phyloP scores from a whole-genome alignment of 371 early-diverging fungal species.

The Apophysomyces variabilis region DNA sequence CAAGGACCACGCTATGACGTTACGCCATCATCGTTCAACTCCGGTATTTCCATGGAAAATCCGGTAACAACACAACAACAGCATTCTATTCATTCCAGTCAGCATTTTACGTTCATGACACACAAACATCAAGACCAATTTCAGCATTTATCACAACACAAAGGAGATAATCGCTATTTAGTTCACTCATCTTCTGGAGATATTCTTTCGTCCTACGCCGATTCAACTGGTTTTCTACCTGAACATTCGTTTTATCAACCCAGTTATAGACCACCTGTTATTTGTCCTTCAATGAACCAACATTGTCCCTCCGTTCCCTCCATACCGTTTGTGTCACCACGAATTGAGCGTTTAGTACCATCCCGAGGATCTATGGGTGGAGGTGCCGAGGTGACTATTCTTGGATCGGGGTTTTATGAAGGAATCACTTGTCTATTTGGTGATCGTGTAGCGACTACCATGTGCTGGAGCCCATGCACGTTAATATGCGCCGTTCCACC shows the following conservation, averaged over 20 bases:
- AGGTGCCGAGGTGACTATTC: conserved; percentile 73
- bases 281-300: neutral
- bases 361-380: conserved; percentile 75
- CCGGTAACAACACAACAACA: neutral
- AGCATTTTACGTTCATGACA: neutral
- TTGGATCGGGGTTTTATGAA: conserved; percentile 70
- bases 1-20: conserved; percentile 6
- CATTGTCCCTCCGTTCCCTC: neutral
- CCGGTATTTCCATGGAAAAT: neutral
- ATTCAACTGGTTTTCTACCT: neutral
- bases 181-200: no score
- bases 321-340: conserved; percentile 9
- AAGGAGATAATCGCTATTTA: neutral
- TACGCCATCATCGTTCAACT: neutral
- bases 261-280: neutral
- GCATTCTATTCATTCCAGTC: neutral
- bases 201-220: neutral
- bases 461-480: conserved; percentile 62
- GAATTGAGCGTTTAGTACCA: conserved; percentile 58
- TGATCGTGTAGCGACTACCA: conserved; percentile 46
- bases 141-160: neutral
- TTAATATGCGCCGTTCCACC: conserved; percentile 82
- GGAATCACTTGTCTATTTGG: conserved; percentile 58
- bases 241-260: neutral
- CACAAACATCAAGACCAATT: neutral